Base-by-base conservation (phyloP, 306 rosid species). In the Castanopsis chinensis region DNA sequence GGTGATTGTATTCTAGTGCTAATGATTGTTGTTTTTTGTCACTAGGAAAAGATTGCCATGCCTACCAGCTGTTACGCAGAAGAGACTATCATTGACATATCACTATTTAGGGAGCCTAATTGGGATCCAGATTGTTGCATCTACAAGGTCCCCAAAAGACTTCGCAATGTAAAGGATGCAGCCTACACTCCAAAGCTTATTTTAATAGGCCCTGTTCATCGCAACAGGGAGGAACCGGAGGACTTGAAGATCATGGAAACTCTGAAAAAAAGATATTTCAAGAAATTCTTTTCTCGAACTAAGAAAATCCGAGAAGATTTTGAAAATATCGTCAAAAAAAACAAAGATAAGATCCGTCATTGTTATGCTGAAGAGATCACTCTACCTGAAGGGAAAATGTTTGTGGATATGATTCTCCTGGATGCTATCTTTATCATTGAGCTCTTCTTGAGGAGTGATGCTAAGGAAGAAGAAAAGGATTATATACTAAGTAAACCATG, bases 361-460 rank as follows among this genome's bases (percentile, higher is more conserved):
- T 72, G n/a, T 25, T 45, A 52, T 51, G 6, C 65, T 4, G 57
- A 61, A 19, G 33, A 18, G 27, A 11, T 25, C 27, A 25, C 27
- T 25, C 27, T 25, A 25, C 27, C 27, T 1, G 27, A 25, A 25
- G 27, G 27, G 41, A 17, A 17, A 7, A 14, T 45, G 2, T 73
- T 73, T 3, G 5, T 20, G 8, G 43, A 73, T 14, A 56, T 73
- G 77, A 43, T 57, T 75, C 23, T 67, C 19, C 19, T 14, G 6
- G 84, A 83, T 57, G 77, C 77, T 13, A 52, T 64, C 70, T 83
- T 83, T 70, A 72, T 83, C 23, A 17, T 79, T 57, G 80, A 75
- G 65, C 80, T 83, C 27, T 18, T 83, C 18, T 23, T 59, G 71
- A 28, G 33, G 30, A 27, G 30, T 27, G 30, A 27, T 1, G 8